Evolutionary conservation across 208 protist genomes (phyloP), one percentile per base, ranked within the genome.

Genomic region (Wallacemonas sp.): DNA sequence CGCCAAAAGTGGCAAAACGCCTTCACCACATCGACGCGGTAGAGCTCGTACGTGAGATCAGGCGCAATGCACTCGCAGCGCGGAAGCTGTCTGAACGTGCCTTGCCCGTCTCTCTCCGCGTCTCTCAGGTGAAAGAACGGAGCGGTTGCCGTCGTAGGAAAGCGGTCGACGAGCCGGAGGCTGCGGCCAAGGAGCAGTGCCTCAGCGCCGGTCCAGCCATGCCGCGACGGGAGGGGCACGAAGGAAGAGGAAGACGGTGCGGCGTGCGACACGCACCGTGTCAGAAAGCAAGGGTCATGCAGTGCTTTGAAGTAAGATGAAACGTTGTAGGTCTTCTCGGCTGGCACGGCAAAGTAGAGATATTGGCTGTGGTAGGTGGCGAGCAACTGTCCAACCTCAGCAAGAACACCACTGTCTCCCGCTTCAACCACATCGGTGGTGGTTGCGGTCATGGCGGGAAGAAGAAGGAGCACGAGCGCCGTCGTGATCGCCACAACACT

Each of bases 151-250:
- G 77, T 75, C 1, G 86, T 82, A 3, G 86, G 86, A 65, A 89
- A 84, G 30, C 77, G 74, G 36, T 75, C 82, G 6, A 77, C 55
- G 21, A 75, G 70, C 0, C 86, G 82, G 39, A 88, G 67, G 38
- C 77, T 80, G 62, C 86, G 86, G 51, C 86, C 82, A 0, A 79
- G 74, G 15, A 92, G 62, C 1, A 85, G 76, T 3, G 80, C 82
- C 21, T 74, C 72, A 15, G 68, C 47, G 24, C 65, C 62, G 34
- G 66, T 33, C 77, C 77, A 83, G 24, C 53, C 60, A 8, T 55
- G 63, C 30, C n/a, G 51, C 24, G 30, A 26, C 44, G n/a, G n/a
- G n/a, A n/a, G n/a, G n/a, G n/a, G n/a, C n/a, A n/a, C n/a, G n/a
- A n/a, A n/a, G n/a, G n/a, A n/a, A n/a, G n/a, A n/a, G n/a, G n/a